phyloP scores from a whole-genome alignment of 1,139 yeast species.

The Pichia sp. region DNA sequence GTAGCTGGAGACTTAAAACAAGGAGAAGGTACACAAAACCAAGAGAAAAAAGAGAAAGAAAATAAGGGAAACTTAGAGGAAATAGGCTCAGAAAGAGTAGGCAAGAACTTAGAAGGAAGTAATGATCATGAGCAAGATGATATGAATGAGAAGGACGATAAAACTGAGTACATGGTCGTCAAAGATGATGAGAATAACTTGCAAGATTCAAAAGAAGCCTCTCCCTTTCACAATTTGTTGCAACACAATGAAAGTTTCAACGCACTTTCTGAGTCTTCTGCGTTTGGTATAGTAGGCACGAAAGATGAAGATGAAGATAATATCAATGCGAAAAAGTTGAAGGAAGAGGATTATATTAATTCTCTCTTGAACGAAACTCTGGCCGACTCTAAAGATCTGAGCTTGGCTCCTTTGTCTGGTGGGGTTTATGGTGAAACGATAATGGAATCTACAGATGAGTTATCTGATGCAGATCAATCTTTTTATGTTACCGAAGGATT shows the following conservation, averaged over 20 bases:
- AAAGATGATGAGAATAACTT: background rate
- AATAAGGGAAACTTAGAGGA: too few relatives aligned
- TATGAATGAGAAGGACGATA: background rate
- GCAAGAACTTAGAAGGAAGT: background rate
- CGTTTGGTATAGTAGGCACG: slow-evolving; percentile 7
- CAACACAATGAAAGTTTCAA: slow-evolving; percentile 17
- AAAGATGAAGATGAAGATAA: background rate
- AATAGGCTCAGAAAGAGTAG: background rate
- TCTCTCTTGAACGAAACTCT: slow-evolving; percentile 25
- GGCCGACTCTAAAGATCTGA: background rate
- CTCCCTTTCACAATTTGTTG: background rate
- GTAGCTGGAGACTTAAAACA: too few relatives aligned
- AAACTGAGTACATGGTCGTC: slow-evolving; percentile 1
- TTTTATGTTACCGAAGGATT: slow-evolving; percentile 17
- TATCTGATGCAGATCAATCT: slow-evolving; percentile 13
- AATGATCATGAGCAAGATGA: background rate
- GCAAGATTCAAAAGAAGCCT: background rate
- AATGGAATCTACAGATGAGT: slow-evolving; percentile 5
- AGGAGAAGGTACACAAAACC: too few relatives aligned
- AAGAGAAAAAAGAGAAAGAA: too few relatives aligned
- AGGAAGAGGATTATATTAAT: slow-evolving; percentile 27
- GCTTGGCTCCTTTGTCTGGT: background rate
- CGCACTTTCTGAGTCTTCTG: slow-evolving; percentile 26
- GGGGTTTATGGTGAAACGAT: slow-evolving; percentile 16
- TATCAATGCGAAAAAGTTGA: slow-evolving; percentile 3